Evolutionary conservation across 75 land plant species (phyloP).

Genomic region (Pinus tabuliformis): DNA sequence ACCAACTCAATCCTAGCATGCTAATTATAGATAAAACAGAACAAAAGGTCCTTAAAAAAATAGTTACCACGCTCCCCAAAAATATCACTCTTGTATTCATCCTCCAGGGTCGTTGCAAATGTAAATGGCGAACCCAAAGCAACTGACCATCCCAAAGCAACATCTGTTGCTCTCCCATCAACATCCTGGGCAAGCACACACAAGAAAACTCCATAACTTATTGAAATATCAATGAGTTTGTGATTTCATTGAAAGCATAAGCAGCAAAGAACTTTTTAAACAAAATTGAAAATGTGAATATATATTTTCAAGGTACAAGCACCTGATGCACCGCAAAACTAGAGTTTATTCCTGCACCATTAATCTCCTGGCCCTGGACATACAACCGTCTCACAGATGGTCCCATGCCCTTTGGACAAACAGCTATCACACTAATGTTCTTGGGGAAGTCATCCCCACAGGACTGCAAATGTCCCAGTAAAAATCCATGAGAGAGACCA

Average conservation of each 20-base stretch:
- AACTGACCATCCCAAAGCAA: slow-evolving; percentile 91
- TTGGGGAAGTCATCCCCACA: slow-evolving; percentile 77
- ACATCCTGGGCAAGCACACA: slow-evolving; percentile 54
- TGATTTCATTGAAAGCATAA: too few species aligned
- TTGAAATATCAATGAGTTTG: background rate
- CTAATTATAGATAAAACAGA: background rate
- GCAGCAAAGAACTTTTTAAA: too few species aligned
- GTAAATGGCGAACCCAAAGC: slow-evolving; percentile 94
- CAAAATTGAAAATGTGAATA: background rate
- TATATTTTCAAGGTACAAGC: background rate
- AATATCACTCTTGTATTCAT: slow-evolving; percentile 95
- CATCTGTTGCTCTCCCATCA: slow-evolving; percentile 93
- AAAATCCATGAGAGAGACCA: slow-evolving; percentile 94
- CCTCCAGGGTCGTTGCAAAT: slow-evolving; percentile 87
- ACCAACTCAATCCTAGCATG: background rate
- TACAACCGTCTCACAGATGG: slow-evolving; percentile 94
- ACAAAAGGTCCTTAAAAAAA: background rate
- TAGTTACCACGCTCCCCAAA: slow-evolving; percentile 88
- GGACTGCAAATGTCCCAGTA: slow-evolving; percentile 92
- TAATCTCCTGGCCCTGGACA: slow-evolving; percentile 94
- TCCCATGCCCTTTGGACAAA: slow-evolving; percentile 97
- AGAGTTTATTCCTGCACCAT: slow-evolving; percentile 92
- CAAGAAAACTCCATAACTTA: background rate
- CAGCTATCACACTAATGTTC: slow-evolving; percentile 94
- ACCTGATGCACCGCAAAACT: slow-evolving; percentile 98